These are phyloP conservation scores for Dothiorella sarmentorum DNA, from an alignment of 2,329 filamentous ascomycete species.

Conservation along the genomic window DNA sequence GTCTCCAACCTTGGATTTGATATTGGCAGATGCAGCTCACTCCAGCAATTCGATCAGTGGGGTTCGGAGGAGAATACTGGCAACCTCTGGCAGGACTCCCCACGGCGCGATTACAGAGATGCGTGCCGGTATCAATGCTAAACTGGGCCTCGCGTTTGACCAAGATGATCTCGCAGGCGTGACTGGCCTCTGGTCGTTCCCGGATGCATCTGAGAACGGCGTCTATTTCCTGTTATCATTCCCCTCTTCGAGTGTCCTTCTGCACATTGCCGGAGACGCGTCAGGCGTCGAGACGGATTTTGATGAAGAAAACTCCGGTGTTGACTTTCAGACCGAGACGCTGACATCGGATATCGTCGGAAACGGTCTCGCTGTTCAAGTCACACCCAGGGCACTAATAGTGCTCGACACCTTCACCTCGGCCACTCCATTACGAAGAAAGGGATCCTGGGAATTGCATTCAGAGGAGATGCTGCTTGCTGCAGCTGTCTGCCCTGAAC, in stretches of 20 bases:
- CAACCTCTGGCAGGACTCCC: conserved; percentile 43
- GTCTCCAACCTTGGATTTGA: conserved; percentile 51
- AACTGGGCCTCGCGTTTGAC: conserved; percentile 26
- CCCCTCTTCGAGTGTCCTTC: conserved; percentile 30
- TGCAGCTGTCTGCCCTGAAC: conserved; percentile 18
- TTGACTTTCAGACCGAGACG: conserved; percentile 32
- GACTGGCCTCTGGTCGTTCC: conserved; percentile 36
- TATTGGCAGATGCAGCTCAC: conserved; percentile 26
- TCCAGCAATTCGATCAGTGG: conserved; percentile 1
- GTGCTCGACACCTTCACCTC: conserved; percentile 22
- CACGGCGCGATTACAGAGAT: conserved; percentile 45
- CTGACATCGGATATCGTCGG: conserved; percentile 28
- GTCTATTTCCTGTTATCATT: conserved; percentile 38
- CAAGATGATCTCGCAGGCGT: conserved; percentile 31
- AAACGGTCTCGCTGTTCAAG: conserved; percentile 28
- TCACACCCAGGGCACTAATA: conserved; percentile 28
- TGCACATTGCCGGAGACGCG: conserved; percentile 27
- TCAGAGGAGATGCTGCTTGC: conserved; percentile 8
- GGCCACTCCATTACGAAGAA: conserved; percentile 1
- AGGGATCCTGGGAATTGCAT: background rate
- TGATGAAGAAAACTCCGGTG: conserved; percentile 25
- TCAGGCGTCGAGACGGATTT: conserved; percentile 4
- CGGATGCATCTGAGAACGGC: conserved; percentile 28
- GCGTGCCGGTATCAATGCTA: conserved; percentile 40
- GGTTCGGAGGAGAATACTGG: conserved; percentile 30